Base-by-base conservation (phyloP, 2,329 filamentous ascomycete species). In the Drechslera avenae region DNA sequence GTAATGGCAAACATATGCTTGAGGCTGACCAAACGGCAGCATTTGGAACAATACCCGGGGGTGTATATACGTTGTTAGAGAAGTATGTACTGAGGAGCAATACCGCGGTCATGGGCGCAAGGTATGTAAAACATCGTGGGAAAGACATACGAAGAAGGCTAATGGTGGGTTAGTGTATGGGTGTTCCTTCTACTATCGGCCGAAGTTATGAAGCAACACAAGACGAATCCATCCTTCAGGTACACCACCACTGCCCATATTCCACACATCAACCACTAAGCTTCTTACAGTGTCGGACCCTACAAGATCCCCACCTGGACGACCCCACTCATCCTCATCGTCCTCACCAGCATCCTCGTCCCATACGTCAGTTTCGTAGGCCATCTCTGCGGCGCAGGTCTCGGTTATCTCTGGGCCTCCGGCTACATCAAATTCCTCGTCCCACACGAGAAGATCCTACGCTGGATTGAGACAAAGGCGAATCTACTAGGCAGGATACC, bases 291-390 rank as follows among this genome's bases (percentile, higher is more conserved):
- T 54, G 74, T 87, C 35, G 79, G 79, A n/a, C 79, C 79, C 26
- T 80, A 81, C 64, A 82, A 89, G 61, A 91, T 99, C 50, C 93
- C 94, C 2, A 97, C 92, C 0, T 97, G 93, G 92, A 89, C 87
- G 6, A 90, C 89, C 2, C 93, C 94, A 3, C 76, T 97, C n/a
- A 78, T 90, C 42, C 78, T 91, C 64, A 83, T 89, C 41, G 75
- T 96, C 31, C 81, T 93, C 12, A 84, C 91, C 30, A 86, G 86
- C 46, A 86, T 91, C 21, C 77, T 99, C 43, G 77, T 96, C 4
- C 91, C 91, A 1, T 84, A 86, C 57, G 90, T 90, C 2, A 95
- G 90, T 71, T 83, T 97, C 45, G 76, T 96, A 13, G 93, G 94
- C 2, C 94, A 97, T 72, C 71, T 96, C 2, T 93, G 89, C 66